phyloP scores from a whole-genome alignment of 805 yeast species.

The Kodamaea jinghongensis region DNA sequence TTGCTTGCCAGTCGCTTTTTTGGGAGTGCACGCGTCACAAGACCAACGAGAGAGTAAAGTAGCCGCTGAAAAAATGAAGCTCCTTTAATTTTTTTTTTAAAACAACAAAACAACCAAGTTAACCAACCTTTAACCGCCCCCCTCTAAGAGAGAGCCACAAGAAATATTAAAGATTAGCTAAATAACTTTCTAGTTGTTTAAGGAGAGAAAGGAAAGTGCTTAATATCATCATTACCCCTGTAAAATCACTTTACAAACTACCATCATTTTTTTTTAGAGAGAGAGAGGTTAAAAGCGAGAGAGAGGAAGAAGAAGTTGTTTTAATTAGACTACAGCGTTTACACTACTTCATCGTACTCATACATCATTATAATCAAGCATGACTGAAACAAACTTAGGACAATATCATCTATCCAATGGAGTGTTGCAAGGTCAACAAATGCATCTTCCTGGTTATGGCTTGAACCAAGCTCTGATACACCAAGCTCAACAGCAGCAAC shows the following conservation, averaged over 20 bases:
- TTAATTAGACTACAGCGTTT: neutral
- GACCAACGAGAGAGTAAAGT: no score
- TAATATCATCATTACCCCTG: slow-evolving; percentile 1
- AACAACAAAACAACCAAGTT: no score
- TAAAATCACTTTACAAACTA: neutral
- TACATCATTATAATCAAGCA: slow-evolving; percentile 7
- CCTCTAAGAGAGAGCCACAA: no score
- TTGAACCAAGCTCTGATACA: neutral
- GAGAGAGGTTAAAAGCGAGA: slow-evolving; percentile 1
- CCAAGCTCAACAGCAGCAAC: slow-evolving; percentile 3
- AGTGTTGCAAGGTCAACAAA: slow-evolving; percentile 3
- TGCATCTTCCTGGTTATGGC: neutral
- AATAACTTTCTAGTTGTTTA: no score
- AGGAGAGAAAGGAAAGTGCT: neutral
- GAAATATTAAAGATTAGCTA: no score
- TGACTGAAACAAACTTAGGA: slow-evolving; percentile 14
- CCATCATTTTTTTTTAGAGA: slow-evolving; percentile 1
- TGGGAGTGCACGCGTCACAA: no score
- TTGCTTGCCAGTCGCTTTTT: no score
- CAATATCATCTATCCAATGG: slow-evolving; percentile 11
- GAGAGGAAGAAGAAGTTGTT: neutral
- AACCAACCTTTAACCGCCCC: no score
- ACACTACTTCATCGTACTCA: neutral
- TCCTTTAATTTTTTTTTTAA: no score
- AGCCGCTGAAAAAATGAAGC: no score